Percentiles rank a stretch among this genome's conserved stretches.
Conservation (phyloP, 768 basidiomycete genomes). For the Sarcodon aspratus region DNA sequence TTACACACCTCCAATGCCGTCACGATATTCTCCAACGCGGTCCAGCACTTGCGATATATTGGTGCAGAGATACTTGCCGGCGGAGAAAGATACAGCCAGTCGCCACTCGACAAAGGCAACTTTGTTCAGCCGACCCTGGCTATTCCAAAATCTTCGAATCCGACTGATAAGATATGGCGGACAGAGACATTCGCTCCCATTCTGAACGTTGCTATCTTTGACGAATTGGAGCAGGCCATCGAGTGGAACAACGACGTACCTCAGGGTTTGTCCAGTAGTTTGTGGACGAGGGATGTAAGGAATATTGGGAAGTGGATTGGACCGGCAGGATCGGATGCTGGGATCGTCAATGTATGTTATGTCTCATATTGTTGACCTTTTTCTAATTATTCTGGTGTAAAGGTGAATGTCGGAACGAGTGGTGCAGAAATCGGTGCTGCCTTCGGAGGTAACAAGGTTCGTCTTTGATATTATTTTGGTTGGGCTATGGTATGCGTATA, state of each 20-base stretch:
- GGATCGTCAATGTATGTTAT: constrained; percentile 76
- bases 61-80: constrained; percentile 76
- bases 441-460: constrained; percentile 90
- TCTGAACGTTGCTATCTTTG: constrained; percentile 76
- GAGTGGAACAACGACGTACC: constrained; percentile 85
- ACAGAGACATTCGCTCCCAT: constrained; percentile 87
- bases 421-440: constrained; percentile 76
- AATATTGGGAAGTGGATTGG: constrained; percentile 90
- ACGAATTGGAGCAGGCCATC: constrained; percentile 79
- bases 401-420: constrained; percentile 59
- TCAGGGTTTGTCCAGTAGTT: constrained; percentile 83
- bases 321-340: constrained; percentile 78
- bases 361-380: background rate
- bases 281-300: constrained; percentile 82
- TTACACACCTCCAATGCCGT: constrained; percentile 66
- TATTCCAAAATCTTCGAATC: constrained; percentile 46
- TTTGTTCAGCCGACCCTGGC: constrained; percentile 87
- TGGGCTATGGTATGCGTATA: background rate
- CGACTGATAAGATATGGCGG: constrained; percentile 52
- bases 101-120: constrained; percentile 55
- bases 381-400: constrained; percentile 1
- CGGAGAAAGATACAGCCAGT: constrained; percentile 41
- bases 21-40: constrained; percentile 47
- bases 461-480: constrained; percentile 9
- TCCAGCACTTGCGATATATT: constrained; percentile 47